Conservation (phyloP, 306 rosid genomes). For the Lotus japonicus region DNA sequence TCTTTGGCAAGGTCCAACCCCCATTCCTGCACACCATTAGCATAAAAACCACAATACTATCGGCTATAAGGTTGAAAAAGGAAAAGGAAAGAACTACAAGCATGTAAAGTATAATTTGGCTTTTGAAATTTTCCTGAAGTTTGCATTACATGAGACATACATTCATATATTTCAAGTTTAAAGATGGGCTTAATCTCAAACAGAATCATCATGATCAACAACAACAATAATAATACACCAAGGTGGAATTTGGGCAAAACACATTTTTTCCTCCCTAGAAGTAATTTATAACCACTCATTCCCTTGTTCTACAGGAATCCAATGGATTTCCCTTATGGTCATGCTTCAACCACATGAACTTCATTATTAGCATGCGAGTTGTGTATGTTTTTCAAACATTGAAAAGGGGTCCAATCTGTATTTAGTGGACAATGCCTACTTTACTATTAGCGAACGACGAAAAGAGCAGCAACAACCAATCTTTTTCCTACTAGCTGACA, state of each 20-base stretch:
- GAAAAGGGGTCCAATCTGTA: conserved; percentile 13
- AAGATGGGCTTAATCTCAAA: conserved; percentile 10
- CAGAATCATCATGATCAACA: not conserved
- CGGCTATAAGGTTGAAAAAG: not conserved
- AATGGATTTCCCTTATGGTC: not conserved
- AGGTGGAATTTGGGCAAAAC: not conserved
- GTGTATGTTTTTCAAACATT: not conserved
- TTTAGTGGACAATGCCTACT: conserved; percentile 12
- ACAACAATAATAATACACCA: not conserved
- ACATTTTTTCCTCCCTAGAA: conserved; percentile 2
- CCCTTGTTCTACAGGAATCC: not conserved
- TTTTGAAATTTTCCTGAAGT: not conserved
- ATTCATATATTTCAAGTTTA: not conserved
- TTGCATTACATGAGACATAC: conserved; percentile 8
- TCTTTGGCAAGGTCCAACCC: conserved; percentile 55
- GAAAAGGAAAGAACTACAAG: not conserved
- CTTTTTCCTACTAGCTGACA: no score
- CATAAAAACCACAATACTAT: conserved; percentile 9
- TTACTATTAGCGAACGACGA: not conserved
- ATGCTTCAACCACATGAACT: conserved; percentile 3
- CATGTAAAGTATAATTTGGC: not conserved
- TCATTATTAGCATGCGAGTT: not conserved
- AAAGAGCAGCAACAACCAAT: no score
- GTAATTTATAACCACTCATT: not conserved
- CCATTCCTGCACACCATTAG: conserved; percentile 66